Evolutionary conservation across 768 basidiomycete species (phyloP), one percentile per base, ranked within the genome.

Genomic region (Collybiopsis confluens): DNA sequence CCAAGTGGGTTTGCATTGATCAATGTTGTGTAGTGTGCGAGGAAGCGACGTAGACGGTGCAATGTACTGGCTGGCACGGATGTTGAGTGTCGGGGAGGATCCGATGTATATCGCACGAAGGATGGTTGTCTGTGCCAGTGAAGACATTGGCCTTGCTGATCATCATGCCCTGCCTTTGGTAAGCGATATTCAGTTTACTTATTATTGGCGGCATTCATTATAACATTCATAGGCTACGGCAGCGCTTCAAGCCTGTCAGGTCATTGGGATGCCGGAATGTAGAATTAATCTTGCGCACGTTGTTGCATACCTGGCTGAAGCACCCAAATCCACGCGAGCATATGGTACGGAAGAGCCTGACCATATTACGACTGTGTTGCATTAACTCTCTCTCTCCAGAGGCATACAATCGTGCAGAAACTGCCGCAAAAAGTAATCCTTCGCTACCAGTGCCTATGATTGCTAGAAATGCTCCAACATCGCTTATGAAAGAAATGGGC

Each of bases 61-160:
- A 5, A 70, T 92, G 73, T 94, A 93, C 65, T 94, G 91, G 90
- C 75, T 94, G 20, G 90, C 90, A 9, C 79, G 88, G 46, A 92
- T 92, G 90, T 72, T 92, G 30, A 78, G 73, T 33, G 85, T 80
- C 24, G 90, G 90, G 18, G 90, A 92, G 65, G 90, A 93, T 66
- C 88, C 91, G 3, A 60, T 90, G 44, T 93, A 80, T 60, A 78
- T 92, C 54, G 85, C 83, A 5, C 74, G 89, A 33, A 74, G 89
- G 51, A 79, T 90, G 73, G 74, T 88, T 3, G 87, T 91, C 6
- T 83, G 88, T 59, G 90, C 92, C 2, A 89, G 88, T 58, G 92
- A 94, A 66, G 92, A 94, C 63, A 80, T 94, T 37, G 91, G 92
- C 0, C 70, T 91, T 6, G 90, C 90, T 24, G 88, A 93, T 66